A percentile compares a stretch with the other conserved stretches of the same genome.
These are phyloP conservation scores for Spencermartinsiella ligniputridi DNA, from an alignment of 1,139 yeast species.

Conservation along the genomic window DNA sequence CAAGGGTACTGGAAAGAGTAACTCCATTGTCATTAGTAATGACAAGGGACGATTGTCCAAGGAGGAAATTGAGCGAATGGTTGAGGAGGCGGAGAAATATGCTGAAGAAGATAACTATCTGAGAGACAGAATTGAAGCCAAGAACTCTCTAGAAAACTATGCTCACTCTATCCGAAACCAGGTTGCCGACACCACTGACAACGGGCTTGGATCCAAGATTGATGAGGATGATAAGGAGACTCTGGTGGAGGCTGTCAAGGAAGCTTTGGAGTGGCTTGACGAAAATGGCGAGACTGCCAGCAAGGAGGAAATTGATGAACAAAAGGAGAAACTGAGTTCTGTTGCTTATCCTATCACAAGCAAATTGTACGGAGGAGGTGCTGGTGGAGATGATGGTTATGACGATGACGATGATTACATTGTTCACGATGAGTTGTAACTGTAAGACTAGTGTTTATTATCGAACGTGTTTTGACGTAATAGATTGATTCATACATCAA, in stretches of 20 bases:
- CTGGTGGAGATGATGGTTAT: conserved; percentile 42
- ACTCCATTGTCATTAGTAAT: conserved; percentile 80
- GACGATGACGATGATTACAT: conserved; percentile 59
- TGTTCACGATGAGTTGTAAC: conserved; percentile 61
- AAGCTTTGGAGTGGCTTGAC: conserved; percentile 81
- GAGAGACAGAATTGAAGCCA: conserved; percentile 77
- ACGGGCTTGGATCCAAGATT: conserved; percentile 68
- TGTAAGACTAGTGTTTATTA: conserved; percentile 1
- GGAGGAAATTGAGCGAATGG: conserved; percentile 95
- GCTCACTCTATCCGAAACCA: conserved; percentile 82
- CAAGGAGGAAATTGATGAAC: conserved; percentile 90
- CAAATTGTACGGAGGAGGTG: conserved; percentile 73
- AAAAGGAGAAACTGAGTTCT: conserved; percentile 78
- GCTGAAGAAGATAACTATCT: conserved; percentile 84
- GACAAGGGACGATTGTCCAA: conserved; percentile 95
- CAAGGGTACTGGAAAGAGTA: conserved; percentile 81
- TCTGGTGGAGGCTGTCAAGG: conserved; percentile 81
- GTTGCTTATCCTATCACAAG: conserved; percentile 91
- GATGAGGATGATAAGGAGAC: conserved; percentile 92
- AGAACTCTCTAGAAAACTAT: conserved; percentile 84
- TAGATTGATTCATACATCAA: no score
- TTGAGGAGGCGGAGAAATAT: conserved; percentile 83
- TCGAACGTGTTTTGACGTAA: no score
- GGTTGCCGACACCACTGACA: conserved; percentile 57
- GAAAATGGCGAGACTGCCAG: conserved; percentile 86